Base-by-base conservation (phyloP, 2,329 filamentous ascomycete genomes). In the Penicillium sp. region DNA sequence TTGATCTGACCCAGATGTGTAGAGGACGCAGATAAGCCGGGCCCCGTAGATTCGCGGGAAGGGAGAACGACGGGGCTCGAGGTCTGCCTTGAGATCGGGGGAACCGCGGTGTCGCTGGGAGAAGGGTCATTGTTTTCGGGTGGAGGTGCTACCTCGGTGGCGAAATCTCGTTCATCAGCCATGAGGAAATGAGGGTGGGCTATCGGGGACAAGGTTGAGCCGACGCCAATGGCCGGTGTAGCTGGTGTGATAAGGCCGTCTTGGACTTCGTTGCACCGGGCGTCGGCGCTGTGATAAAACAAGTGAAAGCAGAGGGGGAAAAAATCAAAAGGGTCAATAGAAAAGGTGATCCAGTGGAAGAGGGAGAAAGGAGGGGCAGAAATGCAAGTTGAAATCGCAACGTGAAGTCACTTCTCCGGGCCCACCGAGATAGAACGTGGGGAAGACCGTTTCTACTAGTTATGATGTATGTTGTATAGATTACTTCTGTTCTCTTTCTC, bases 1-100 rank as follows among this genome's bases (percentile, higher is more conserved):
- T 87, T 91, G 66, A 96, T 77, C 54, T 89, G 83, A 38, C 91
- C 91, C 4, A 92, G 78, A 38, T 90, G 86, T 27, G 88, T 94
- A n/a, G 91, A 96, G n/a, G 86, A 91, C 7, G 88, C 77, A 52
- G 84, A 90, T 84, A 96, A 91, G 53, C 64, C 60, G 1, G 27
- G 7, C 6, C 59, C 53, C 2, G 58, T n/a, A 27, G 59, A 45
- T 52, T 71, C 64, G 41, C 56, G 59, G 13, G 60, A 59, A 9
- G 66, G 59, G 7, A 65, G 65, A 11, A 71, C 57, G 19, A 69
- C 58, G 13, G 69, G 67, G 14, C 65, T 56, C 8, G 66, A 64
- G n/a, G 60, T 38, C 42, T 62, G 50, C 6, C 51, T 19, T 36
- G 40, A 13, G 42, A 45, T 11, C 9, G 40, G 50, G 48, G 41